These are phyloP conservation scores for Marasmius fiardii DNA, from an alignment of 1,284 basidiomycete species.

Conservation along the genomic window DNA sequence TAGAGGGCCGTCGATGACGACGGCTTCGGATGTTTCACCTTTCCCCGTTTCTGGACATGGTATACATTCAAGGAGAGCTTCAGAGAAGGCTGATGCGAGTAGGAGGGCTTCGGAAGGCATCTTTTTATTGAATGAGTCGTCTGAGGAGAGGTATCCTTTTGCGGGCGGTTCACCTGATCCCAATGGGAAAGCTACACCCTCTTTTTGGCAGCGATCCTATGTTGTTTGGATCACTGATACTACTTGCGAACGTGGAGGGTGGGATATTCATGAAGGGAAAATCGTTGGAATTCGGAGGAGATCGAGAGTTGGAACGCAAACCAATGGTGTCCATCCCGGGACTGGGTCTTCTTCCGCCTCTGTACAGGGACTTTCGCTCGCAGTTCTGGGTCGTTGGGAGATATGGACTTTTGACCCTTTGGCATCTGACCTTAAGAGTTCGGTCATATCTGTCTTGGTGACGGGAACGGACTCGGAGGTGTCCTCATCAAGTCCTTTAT, in stretches of 20 bases:
- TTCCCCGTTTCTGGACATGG: constrained; percentile 81
- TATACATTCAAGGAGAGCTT: constrained; percentile 63
- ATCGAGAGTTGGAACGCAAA: constrained; percentile 31
- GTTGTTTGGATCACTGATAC: constrained; percentile 54
- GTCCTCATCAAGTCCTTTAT: constrained; percentile 18
- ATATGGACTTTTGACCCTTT: constrained; percentile 70
- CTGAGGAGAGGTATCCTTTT: constrained; percentile 40
- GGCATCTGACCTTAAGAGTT: constrained; percentile 42
- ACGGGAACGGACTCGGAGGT: constrained; percentile 18
- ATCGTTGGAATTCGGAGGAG: constrained; percentile 69
- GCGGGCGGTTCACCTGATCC: constrained; percentile 40
- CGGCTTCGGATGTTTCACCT: constrained; percentile 44
- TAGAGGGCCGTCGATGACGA: constrained; percentile 38
- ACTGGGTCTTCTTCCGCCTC: constrained; percentile 18
- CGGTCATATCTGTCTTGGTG: constrained; percentile 45
- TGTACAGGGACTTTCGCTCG: constrained; percentile 48
- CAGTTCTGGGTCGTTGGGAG: constrained; percentile 76
- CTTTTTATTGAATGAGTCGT: constrained; percentile 44
- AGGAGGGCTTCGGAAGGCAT: constrained; percentile 52
- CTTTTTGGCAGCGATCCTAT: constrained; percentile 53
- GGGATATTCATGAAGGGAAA: constrained; percentile 55
- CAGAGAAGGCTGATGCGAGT: constrained; percentile 53
- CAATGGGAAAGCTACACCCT: constrained; percentile 25
- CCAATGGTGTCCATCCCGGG: constrained; percentile 15
- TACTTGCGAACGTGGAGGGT: constrained; percentile 68